Conservation (phyloP, 306 rosid genomes). For the Lathyrus tuberosus region DNA sequence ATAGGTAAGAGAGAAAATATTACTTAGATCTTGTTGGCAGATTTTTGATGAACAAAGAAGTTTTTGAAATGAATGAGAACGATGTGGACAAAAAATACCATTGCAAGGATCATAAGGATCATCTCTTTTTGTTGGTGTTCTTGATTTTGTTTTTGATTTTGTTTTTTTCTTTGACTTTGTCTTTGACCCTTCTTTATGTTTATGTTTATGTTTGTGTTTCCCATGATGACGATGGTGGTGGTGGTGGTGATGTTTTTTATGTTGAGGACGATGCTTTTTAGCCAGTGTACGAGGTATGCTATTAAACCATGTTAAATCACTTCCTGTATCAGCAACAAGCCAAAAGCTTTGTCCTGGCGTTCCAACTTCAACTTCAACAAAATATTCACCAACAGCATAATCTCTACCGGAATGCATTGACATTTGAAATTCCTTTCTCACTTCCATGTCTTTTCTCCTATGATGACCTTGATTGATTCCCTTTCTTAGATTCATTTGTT, state of each 20-base stretch:
- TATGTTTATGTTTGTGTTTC: background rate
- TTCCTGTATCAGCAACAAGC: slow-evolving; percentile 75
- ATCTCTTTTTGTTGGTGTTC: background rate
- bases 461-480: background rate
- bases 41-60: slow-evolving; percentile 50
- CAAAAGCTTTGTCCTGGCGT: slow-evolving; percentile 59
- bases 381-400: slow-evolving; percentile 59
- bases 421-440: slow-evolving; percentile 32
- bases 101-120: background rate
- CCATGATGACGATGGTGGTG: background rate
- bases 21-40: slow-evolving; percentile 52
- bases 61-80: slow-evolving; percentile 48
- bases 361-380: slow-evolving; percentile 64
- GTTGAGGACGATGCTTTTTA: slow-evolving; percentile 15
- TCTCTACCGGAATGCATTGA: slow-evolving; percentile 60
- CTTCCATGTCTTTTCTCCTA: slow-evolving; percentile 38
- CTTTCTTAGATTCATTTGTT: slow-evolving; percentile 30
- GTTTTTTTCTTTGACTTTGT: background rate
- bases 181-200: background rate
- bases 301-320: slow-evolving; percentile 79
- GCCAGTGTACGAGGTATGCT: slow-evolving; percentile 2
- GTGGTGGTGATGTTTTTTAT: too few species aligned
- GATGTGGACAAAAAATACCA: slow-evolving; percentile 53
- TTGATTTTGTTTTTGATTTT: background rate
- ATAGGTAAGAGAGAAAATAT: slow-evolving; percentile 44